Percentiles rank a stretch among this genome's conserved stretches.
phyloP scores from a whole-genome alignment of 2,329 filamentous ascomycete species.

The Colletotrichum aenigma region DNA sequence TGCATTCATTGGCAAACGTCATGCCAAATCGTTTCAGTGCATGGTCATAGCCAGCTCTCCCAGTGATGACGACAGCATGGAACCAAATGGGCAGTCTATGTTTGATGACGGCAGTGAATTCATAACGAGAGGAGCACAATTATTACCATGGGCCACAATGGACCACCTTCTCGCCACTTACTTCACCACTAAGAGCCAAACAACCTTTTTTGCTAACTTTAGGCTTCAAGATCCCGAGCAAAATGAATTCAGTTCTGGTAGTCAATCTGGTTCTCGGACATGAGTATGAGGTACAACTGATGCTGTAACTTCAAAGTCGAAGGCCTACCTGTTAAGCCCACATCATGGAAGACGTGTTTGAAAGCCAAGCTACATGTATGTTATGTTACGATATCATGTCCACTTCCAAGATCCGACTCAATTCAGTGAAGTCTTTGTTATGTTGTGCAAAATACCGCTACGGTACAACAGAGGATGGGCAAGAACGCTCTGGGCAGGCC shows the following conservation, averaged over 20 bases:
- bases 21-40: background rate
- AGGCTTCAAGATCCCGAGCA: no score
- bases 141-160: background rate
- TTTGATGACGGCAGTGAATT: background rate
- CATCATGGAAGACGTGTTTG: background rate
- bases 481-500: no score
- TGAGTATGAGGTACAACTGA: background rate
- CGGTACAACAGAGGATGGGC: background rate
- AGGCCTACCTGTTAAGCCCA: background rate
- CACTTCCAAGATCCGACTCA: background rate
- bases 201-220: no score
- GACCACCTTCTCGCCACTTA: background rate
- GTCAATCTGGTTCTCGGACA: background rate
- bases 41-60: background rate
- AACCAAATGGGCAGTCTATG: accelerated
- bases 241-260: background rate
- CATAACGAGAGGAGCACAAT: background rate
- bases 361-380: background rate
- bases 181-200: background rate
- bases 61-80: background rate
- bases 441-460: background rate
- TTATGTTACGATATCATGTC: no score
- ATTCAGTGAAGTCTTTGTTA: background rate
- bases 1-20: background rate
- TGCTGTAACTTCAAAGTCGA: background rate